Evolutionary conservation across 1,284 basidiomycete species (phyloP), one percentile per base, ranked within the genome.

Genomic region (Ustilago loliicola): DNA sequence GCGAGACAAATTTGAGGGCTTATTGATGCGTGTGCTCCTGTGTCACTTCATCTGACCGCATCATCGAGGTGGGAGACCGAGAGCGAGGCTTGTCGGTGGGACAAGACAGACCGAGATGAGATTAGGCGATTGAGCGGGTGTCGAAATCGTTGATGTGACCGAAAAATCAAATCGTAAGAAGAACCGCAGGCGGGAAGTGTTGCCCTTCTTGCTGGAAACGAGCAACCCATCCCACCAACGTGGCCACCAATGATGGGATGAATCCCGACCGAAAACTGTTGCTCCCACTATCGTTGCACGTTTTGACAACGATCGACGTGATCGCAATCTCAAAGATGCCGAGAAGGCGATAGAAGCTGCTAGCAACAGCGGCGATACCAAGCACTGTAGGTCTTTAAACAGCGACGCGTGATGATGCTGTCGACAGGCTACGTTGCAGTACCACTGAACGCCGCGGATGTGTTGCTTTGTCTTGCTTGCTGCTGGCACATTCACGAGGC

Each of bases 31-130:
- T 50, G 61, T 55, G 30, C 50, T 38, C 42, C 56, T 66, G 23
- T 40, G 27, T 34, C 38, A 25, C 34, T 57, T 55, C 52, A 54
- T 63, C 42, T 52, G 21, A n/a, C 3, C 7, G 48, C 27, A 32
- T 3, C 29, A 38, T 32, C 54, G 40, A 58, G 36, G 65, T 67
- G 65, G 64, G 65, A 56, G 60, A 34, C n/a, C 45, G 56, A 55
- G 55, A 21, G 21, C 42, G 59, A 51, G 32, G 48, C 53, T 48
- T 51, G 47, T 42, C 15, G 25, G 70, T 67, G 65, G 61, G 64
- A 62, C 56, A 27, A 51, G 3, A 10, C 32, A 4, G 23, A 54
- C 25, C 51, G 61, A 72, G 58, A 72, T 72, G 70, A 72, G 57
- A 42, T 23, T 48, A 23, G 34, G 21, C 8, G 57, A 42, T 23